Evolutionary conservation across 805 yeast genomes (phyloP), one percentile per base, ranked within the genome.

Genomic region (Teunomyces kruisii): DNA sequence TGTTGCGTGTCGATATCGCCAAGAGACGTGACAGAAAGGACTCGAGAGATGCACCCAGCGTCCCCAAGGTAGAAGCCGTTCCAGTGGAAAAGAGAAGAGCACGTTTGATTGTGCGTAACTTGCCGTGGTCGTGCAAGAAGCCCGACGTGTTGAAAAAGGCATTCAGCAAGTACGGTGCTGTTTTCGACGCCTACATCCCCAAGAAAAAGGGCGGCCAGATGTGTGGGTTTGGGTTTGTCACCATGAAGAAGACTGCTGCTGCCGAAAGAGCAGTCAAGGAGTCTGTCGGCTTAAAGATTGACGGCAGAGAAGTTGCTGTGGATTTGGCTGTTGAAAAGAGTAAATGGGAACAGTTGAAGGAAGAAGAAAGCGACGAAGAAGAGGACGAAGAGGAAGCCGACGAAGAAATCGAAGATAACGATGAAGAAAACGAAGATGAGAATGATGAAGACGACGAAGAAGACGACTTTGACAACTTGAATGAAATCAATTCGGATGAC

Each of bases 201-300:
- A 81, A 88, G 57, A 88, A 87, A 59, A 76, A 79, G 39, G 95
- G 89, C 40, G 96, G 97, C 12, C 83, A 80, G 62, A 86, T 94
- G 94, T 72, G 85, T 48, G 99, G 99, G 9, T 94, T 92, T 76
- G 99, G 90, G 0, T 94, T 94, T 64, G 90, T 94, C 8, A 86
- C 94, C 0, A 86, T 94, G 96, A 81, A 81, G 58, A 88, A 85
- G 57, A 75, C 81, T 50, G 68, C 79, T 24, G 81, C 84, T 50
- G 98, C 99, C 40, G 84, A 80, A 54, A 75, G 71, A 45, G 98
- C 97, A 1, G 81, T 91, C 29, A 87, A 87, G 55, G 89, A 78
- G 28, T 73, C 83, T 16, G 77, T 74, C 42, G 96, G 86, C 6
- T 67, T 91, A 60, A 82, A 88, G 64, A 87, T 94, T 43, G 89